Percentiles rank a stretch among this genome's conserved stretches.
phyloP scores from a whole-genome alignment of 768 basidiomycete species.

The Serendipita sp. region DNA sequence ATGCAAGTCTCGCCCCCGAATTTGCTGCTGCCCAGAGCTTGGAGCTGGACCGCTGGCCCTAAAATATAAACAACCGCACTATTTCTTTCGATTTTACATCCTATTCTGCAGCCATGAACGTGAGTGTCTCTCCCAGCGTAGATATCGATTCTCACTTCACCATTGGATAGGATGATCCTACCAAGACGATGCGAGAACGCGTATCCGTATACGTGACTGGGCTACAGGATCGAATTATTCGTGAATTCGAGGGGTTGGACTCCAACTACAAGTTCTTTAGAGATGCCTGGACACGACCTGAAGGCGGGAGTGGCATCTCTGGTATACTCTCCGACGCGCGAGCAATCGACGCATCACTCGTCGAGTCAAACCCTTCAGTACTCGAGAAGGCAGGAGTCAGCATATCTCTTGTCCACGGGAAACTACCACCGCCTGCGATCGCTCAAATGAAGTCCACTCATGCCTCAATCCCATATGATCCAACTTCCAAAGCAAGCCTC shows the following conservation, averaged over 20 bases:
- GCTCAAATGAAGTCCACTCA: conserved; percentile 94
- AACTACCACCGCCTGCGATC: conserved; percentile 74
- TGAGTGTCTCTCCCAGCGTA: too few species aligned
- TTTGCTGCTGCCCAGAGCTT: too few species aligned
- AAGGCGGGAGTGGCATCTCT: conserved; percentile 18
- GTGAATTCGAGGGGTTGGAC: conserved; percentile 63
- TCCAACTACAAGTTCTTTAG: conserved; percentile 19
- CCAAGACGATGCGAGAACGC: conserved; percentile 46
- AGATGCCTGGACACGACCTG: conserved; percentile 42
- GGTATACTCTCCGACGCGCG: conserved; percentile 7
- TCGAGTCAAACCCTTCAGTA: conserved; percentile 24
- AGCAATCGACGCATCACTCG: conserved; percentile 15
- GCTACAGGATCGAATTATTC: conserved; percentile 69
- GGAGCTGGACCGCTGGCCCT: too few species aligned
- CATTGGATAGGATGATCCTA: neutral
- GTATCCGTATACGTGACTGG: conserved; percentile 58
- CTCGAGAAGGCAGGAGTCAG: conserved; percentile 96
- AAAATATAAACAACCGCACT: too few species aligned
- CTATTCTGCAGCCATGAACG: too few species aligned
- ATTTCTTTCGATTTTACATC: too few species aligned
- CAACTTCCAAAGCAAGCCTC: conserved; percentile 35
- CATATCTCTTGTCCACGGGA: conserved; percentile 79
- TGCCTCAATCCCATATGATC: conserved; percentile 48
- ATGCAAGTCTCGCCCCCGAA: too few species aligned
- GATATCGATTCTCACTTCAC: neutral